Evolutionary conservation across 1,139 yeast species (phyloP).

Genomic region (Saccharomyces hybrid): DNA sequence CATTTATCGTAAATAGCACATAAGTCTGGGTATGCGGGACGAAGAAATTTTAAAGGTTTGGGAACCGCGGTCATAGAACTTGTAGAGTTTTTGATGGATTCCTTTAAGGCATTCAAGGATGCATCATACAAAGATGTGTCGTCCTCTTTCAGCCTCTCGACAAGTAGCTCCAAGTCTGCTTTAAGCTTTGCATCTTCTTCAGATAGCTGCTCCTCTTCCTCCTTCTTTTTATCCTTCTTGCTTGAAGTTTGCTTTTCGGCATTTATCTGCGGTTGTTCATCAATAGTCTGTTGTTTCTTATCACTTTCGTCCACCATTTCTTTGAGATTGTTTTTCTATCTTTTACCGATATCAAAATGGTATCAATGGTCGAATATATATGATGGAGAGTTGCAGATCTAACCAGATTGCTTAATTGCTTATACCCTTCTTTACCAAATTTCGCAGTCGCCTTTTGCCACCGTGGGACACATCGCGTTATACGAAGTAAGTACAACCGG

Average conservation of each 20-base stretch:
- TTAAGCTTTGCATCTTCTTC: conserved; percentile 92
- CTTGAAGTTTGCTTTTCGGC: not conserved
- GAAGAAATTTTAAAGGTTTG: conserved; percentile 88
- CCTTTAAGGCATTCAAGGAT: conserved; percentile 62
- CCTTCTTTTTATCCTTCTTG: conserved; percentile 26
- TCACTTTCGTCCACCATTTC: not conserved
- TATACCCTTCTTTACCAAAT: not conserved
- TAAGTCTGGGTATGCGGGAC: conserved; percentile 74
- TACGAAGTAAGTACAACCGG: not conserved
- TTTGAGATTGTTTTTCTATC: not conserved
- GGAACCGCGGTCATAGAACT: conserved; percentile 99
- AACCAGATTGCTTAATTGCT: not conserved
- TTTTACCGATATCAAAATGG: not conserved
- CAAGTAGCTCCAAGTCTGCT: conserved; percentile 78
- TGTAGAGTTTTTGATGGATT: conserved; percentile 81
- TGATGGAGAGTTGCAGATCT: not conserved
- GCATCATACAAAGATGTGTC: conserved; percentile 47
- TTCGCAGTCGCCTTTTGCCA: not conserved
- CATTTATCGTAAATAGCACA: conserved; percentile 61
- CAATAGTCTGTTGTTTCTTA: not conserved
- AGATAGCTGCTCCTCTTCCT: conserved; percentile 69
- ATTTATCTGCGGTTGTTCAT: not conserved
- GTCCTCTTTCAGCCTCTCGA: conserved; percentile 59
- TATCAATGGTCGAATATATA: not conserved
- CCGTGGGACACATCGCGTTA: not conserved